Evolutionary conservation across 768 basidiomycete genomes (phyloP), one percentile per base, ranked within the genome.

Genomic region (Mycena indigotica): DNA sequence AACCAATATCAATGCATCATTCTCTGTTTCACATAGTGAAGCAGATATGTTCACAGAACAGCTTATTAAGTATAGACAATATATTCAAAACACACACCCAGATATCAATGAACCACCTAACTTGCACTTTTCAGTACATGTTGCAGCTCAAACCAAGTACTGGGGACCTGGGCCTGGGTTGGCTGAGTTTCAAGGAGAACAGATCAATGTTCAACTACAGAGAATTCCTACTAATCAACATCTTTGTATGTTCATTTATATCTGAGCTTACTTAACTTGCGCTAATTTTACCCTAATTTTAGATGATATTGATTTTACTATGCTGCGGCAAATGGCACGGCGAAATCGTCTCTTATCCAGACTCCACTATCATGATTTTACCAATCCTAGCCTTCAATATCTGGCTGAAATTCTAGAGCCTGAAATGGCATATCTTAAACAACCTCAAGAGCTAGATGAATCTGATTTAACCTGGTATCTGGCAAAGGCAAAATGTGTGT

Each of bases 151-250:
- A 4, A 12, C 64, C 2, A 64, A 50, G 39, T 56, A 51, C 44
- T 66, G 62, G 65, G 65, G 65, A n/a, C 55, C 65, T 45, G 3
- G 60, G 10, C 21, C 59, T 24, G 3, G n/a, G 3, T 21, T 66
- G 5, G 57, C 51, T 55, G 60, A 66, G 41, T 63, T 62, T 49
- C 28, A 46, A 5, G 62, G 63, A n/a, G 65, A 66, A 46, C 53
- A 46, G 8, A 4, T 59, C 26, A 66, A 66, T 55, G 57, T 53
- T 15, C 3, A 4, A 12, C 30, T 64, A 1, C 39, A 49, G 21
- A 52, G 49, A 13, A 48, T 61, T 30, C 49, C 46, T 30, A 57
- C 55, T 32, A 61, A 64, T 35, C 44, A 44, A 1, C 58, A 44
- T 21, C 24, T 56, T 0, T 28, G 58, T 59, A 26, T n/a, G n/a